phyloP scores from a whole-genome alignment of 2,329 filamentous ascomycete genomes.

The Alternaria arborescens region DNA sequence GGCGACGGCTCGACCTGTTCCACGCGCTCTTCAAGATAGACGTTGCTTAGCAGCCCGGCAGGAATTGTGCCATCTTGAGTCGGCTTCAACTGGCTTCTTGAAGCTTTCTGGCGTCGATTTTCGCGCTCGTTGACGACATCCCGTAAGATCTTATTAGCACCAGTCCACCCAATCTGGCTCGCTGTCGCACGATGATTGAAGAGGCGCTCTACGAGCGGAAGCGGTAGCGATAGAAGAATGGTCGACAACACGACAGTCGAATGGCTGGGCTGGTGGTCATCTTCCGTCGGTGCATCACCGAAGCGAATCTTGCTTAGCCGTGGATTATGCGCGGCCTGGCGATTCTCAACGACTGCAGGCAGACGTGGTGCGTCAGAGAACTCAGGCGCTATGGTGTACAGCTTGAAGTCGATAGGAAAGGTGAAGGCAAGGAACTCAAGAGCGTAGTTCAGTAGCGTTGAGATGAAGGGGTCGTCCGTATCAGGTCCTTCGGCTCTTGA shows the following conservation, averaged over 20 bases:
- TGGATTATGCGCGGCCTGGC: constrained; percentile 55
- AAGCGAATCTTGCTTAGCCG: constrained; percentile 73
- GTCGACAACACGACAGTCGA: constrained; percentile 67
- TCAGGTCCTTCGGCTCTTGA: constrained; percentile 23
- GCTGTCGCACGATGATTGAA: constrained; percentile 69
- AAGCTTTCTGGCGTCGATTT: constrained; percentile 45
- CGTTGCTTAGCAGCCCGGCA: constrained; percentile 36
- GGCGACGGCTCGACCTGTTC: constrained; percentile 51
- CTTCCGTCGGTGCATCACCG: constrained; percentile 67
- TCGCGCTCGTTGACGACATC: constrained; percentile 57
- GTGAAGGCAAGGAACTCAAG: constrained; percentile 68
- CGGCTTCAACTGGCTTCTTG: constrained; percentile 37
- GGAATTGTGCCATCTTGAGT: constrained; percentile 25
- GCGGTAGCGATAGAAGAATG: constrained; percentile 74
- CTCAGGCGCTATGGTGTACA: constrained; percentile 62
- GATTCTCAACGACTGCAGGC: constrained; percentile 49
- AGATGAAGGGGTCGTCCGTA: constrained; percentile 64
- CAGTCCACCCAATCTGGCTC: constrained; percentile 51
- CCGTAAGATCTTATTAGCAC: constrained; percentile 52
- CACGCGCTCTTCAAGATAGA: constrained; percentile 41
- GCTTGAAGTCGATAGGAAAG: constrained; percentile 67
- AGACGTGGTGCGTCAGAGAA: constrained; percentile 59
- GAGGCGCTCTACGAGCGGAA: constrained; percentile 70
- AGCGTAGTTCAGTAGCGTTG: constrained; percentile 63
- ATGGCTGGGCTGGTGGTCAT: constrained; percentile 50